A percentile compares a stretch with the other conserved stretches of the same genome.
phyloP scores from a whole-genome alignment of 352 stramenopile species.

The Porosira glacialis region DNA sequence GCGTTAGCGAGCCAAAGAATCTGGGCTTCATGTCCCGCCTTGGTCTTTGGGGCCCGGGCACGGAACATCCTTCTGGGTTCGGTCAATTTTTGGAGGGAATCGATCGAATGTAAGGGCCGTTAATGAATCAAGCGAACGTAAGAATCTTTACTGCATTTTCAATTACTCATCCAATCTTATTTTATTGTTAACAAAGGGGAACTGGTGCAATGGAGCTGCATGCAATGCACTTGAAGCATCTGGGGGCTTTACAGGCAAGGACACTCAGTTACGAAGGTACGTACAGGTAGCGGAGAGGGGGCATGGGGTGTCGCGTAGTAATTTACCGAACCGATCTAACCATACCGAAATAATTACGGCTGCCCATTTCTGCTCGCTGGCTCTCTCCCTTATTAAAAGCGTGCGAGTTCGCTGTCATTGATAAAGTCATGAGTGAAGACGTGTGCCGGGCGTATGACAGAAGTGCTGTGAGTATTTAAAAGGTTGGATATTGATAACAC shows the following conservation, averaged over 20 bases:
- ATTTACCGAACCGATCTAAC: constrained; percentile 47
- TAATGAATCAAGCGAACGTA: too few species aligned
- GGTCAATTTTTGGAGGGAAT: constrained; percentile 69
- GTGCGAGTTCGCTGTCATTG: too few species aligned
- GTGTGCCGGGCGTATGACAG: too few species aligned
- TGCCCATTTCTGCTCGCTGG: constrained; percentile 1
- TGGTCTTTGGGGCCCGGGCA: constrained; percentile 73
- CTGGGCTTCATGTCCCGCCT: constrained; percentile 81
- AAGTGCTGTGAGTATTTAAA: too few species aligned
- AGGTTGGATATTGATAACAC: too few species aligned
- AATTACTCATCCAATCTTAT: too few species aligned
- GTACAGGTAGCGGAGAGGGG: constrained; percentile 65
- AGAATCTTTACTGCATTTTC: too few species aligned
- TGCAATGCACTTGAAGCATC: constrained; percentile 81
- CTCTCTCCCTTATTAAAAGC: too few species aligned
- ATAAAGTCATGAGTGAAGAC: too few species aligned
- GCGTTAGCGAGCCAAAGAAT: constrained; percentile 78
- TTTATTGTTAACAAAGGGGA: constrained; percentile 74
- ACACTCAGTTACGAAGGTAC: constrained; percentile 74
- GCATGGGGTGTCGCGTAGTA: constrained; percentile 28
- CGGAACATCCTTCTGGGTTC: constrained; percentile 57
- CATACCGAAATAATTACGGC: constrained; percentile 3
- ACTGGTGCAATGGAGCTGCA: constrained; percentile 82
- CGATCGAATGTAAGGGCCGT: too few species aligned
- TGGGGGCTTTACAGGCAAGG: constrained; percentile 67